Base-by-base conservation (phyloP, 805 yeast genomes). In the Lachancea fermentati region DNA sequence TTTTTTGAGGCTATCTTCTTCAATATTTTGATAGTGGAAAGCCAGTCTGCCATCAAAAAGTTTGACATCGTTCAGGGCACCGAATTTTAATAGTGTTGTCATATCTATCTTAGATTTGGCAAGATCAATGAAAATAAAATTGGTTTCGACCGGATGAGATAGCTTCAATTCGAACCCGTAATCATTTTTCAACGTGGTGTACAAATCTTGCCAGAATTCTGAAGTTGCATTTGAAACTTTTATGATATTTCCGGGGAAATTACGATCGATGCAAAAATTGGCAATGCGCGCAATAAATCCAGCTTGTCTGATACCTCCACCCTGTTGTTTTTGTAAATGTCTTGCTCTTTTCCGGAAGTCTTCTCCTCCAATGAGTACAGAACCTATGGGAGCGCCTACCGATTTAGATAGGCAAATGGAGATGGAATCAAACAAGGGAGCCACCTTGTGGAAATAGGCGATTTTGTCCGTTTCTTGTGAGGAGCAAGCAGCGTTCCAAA, bases 361-460 rank as follows among this genome's bases (percentile, higher is more conserved):
- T 29, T 58, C 54, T 33, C 68, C 65, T 30, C 95, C 93, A 29
- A 87, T 96, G 32, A 89, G 69, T 4, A 88, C 77, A 12, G 95
- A 82, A 5, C 97, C 97, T 54, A 89, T 79, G 43, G 97, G 96
- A 1, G 96, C 96, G 44, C 96, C 96, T 54, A 88, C 69, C 4
- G 94, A 81, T 62, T 89, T 89, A 36, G 96, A 86, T 37, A 89
- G 65, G 62, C 97, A 89, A 36, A 89, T 72, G 12, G 95, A 85
- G 35, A 89, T 85, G 13, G 93, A 79, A 63, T 88, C 97, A 58
- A 88, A 88, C 46, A 78, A 67, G n/a, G n/a, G n/a, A n/a, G n/a
- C n/a, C n/a, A n/a, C n/a, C n/a, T n/a, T n/a, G n/a, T n/a, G n/a
- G n/a, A n/a, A n/a, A n/a, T n/a, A n/a, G n/a, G n/a, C n/a, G n/a